Conservation (phyloP, 768 basidiomycete species). For the Collybia sp. region DNA sequence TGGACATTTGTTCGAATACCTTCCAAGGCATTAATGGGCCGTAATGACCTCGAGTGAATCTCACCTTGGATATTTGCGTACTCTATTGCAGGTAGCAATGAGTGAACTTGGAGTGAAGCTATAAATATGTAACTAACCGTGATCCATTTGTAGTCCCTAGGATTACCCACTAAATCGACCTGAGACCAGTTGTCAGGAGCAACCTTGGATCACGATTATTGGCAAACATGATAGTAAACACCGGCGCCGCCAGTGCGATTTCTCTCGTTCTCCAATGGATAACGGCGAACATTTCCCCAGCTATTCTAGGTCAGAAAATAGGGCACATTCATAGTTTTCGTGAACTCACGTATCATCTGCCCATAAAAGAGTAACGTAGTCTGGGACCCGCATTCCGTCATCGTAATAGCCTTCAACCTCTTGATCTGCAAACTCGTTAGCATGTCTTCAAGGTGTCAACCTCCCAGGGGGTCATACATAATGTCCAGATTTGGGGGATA, state of each 20-base stretch:
- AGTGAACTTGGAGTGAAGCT: neutral
- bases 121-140: conserved; percentile 30
- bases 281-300: conserved; percentile 69
- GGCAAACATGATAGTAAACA: conserved; percentile 60
- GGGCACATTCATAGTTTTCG: neutral
- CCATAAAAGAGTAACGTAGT: conserved; percentile 66
- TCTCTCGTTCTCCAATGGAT: conserved; percentile 46
- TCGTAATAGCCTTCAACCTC: conserved; percentile 70
- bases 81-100: conserved; percentile 30
- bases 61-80: conserved; percentile 45
- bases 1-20: conserved; percentile 67
- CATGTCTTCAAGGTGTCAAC: neutral
- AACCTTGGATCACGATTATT: neutral
- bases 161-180: conserved; percentile 51
- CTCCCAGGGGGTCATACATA: conserved; percentile 33
- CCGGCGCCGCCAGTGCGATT: conserved; percentile 66
- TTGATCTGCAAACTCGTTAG: conserved; percentile 27
- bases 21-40: conserved; percentile 9
- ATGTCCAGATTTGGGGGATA: conserved; percentile 65
- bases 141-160: conserved; percentile 72
- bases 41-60: neutral
- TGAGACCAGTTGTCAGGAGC: neutral
- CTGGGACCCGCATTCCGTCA: conserved; percentile 54
- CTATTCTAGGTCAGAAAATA: conserved; percentile 19
- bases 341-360: conserved; percentile 61